These are phyloP conservation scores for Escovopsis sp. DNA, from an alignment of 2,329 filamentous ascomycete species.

Conservation along the genomic window DNA sequence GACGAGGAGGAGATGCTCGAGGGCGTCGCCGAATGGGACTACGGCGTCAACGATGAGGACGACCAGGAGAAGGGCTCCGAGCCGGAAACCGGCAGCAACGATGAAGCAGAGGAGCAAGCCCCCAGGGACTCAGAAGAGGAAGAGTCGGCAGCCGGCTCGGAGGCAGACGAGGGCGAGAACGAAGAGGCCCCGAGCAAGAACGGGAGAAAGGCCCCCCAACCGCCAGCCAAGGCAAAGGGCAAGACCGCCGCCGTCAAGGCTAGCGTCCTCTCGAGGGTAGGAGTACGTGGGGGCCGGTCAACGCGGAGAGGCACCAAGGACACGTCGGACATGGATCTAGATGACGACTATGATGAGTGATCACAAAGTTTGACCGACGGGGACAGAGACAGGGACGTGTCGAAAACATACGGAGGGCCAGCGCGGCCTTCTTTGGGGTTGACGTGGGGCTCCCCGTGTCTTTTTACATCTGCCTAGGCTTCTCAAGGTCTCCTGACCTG, in stretches of 20 bases:
- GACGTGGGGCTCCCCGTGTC: neutral
- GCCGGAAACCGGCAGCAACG: constrained; percentile 23
- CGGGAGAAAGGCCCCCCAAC: constrained; percentile 9
- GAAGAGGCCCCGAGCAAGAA: constrained; percentile 12
- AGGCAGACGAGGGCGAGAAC: constrained; percentile 9
- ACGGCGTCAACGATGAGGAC: constrained; percentile 15
- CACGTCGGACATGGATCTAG: constrained; percentile 21
- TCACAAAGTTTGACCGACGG: neutral
- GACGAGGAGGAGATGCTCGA: constrained; percentile 49
- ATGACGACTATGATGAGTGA: constrained; percentile 14
- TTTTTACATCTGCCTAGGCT: neutral
- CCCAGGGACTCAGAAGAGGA: constrained; percentile 6
- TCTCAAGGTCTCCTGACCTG: neutral
- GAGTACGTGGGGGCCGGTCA: constrained; percentile 10
- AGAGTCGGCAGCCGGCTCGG: constrained; percentile 7
- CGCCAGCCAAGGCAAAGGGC: constrained; percentile 12
- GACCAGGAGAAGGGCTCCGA: constrained; percentile 8
- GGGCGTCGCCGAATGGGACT: constrained; percentile 45
- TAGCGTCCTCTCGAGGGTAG: constrained; percentile 9
- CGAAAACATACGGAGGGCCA: too few species aligned
- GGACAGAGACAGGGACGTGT: neutral
- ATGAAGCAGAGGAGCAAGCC: constrained; percentile 6
- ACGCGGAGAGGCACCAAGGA: constrained; percentile 14
- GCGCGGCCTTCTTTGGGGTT: too few species aligned
- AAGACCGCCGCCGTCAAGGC: constrained; percentile 12